Percentiles rank a stretch among this genome's conserved stretches.
phyloP scores from a whole-genome alignment of 228 moss, liverwort and hornwort species.

The Sphagnum fallax region DNA sequence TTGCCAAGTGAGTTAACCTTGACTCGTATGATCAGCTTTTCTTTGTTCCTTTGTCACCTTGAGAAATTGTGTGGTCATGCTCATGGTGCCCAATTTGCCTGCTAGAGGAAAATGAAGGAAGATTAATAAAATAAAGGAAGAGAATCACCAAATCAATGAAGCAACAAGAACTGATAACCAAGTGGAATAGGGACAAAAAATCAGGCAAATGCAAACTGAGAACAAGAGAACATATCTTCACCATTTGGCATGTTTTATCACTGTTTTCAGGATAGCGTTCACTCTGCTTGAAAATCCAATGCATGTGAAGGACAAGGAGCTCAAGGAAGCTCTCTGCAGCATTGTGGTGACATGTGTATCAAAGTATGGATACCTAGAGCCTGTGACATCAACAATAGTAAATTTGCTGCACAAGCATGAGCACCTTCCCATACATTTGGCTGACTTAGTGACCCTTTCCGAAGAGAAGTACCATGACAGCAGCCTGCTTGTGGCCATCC shows the following conservation, averaged over 20 bases:
- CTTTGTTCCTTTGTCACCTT: background rate
- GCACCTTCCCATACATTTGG: conserved; percentile 67
- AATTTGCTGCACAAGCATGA: conserved; percentile 82
- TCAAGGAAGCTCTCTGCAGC: conserved; percentile 61
- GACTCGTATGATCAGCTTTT: background rate
- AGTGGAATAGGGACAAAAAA: background rate
- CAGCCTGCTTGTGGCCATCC: conserved; percentile 67
- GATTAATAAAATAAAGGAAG: background rate
- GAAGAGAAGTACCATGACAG: conserved; percentile 65
- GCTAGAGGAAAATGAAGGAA: background rate
- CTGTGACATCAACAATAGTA: conserved; percentile 69
- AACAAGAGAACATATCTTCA: background rate
- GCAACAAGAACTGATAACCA: background rate
- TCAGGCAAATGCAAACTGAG: background rate
- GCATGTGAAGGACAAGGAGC: conserved; percentile 62
- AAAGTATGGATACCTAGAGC: conserved; percentile 66
- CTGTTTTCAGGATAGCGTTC: conserved; percentile 57
- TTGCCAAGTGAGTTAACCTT: conserved; percentile 60
- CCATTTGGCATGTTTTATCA: background rate
- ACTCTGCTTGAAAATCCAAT: conserved; percentile 62
- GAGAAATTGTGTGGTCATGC: background rate
- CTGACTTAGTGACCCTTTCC: conserved; percentile 66
- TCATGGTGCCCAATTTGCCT: background rate
- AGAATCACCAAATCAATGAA: background rate
- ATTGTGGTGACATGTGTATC: conserved; percentile 64